These are phyloP conservation scores for Epipyxis sp. DNA, from an alignment of 108 stramenopile species.

Conservation along the genomic window DNA sequence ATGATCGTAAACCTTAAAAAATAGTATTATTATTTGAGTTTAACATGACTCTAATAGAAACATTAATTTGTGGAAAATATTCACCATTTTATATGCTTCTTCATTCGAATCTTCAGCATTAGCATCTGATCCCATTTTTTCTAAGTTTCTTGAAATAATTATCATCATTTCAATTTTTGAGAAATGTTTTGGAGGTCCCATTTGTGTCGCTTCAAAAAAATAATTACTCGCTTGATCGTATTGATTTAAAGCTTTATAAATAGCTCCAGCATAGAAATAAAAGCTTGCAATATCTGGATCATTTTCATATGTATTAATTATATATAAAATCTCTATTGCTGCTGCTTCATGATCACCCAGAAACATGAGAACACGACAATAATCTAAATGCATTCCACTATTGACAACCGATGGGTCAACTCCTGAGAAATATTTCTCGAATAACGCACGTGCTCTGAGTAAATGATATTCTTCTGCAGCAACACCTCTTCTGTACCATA, in stretches of 20 bases:
- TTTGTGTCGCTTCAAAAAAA: conserved; percentile 21
- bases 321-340: background rate
- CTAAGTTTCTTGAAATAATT: conserved; percentile 4
- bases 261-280: conserved; percentile 14
- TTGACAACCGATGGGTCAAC: background rate
- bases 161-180: background rate
- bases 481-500: background rate
- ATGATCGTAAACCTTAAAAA: background rate
- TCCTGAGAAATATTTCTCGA: background rate
- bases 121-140: background rate
- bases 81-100: background rate
- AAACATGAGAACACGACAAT: background rate
- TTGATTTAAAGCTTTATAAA: background rate
- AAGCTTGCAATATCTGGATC: background rate
- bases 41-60: too few species aligned
- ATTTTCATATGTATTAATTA: background rate
- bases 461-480: background rate
- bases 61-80: too few species aligned
- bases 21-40: too few species aligned
- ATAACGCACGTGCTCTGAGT: background rate
- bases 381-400: background rate
- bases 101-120: background rate
- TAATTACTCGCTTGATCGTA: background rate
- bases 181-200: conserved; percentile 8
- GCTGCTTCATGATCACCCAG: background rate